These are phyloP conservation scores for Saussurea involucrata DNA, from an alignment of 129 eudicot species.

Conservation along the genomic window DNA sequence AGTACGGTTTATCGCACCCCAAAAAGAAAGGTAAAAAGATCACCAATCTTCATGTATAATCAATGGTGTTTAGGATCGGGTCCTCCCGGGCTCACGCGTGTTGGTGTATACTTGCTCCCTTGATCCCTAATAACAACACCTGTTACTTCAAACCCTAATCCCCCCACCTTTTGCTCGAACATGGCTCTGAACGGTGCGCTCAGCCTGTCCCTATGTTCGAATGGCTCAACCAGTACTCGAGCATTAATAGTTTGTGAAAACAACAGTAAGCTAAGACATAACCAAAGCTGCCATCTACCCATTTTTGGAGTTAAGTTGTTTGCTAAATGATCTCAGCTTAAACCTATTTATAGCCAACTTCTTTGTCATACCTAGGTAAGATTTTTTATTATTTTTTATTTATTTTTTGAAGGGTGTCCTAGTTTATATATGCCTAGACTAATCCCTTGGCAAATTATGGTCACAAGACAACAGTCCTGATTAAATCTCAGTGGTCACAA, in stretches of 20 bases:
- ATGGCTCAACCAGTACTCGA: slow-evolving; percentile 8
- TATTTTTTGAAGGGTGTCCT: no score
- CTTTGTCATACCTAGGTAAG: no score
- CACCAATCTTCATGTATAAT: background rate
- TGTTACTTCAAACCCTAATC: slow-evolving; percentile 1
- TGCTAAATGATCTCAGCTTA: slow-evolving; percentile 10
- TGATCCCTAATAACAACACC: slow-evolving; percentile 3
- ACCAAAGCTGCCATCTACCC: slow-evolving; percentile 17
- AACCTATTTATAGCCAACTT: slow-evolving; percentile 32
- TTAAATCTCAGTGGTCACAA: no score
- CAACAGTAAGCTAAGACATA: slow-evolving; percentile 16
- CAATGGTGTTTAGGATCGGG: slow-evolving; percentile 36
- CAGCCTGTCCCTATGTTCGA: slow-evolving; percentile 12
- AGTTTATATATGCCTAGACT: no score
- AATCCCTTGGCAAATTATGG: no score
- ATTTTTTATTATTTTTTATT: no score
- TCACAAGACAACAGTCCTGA: no score
- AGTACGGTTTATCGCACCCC: background rate
- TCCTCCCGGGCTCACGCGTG: slow-evolving; percentile 34
- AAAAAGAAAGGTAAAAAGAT: background rate
- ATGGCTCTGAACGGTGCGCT: slow-evolving; percentile 26
- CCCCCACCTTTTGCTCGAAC: slow-evolving; percentile 14
- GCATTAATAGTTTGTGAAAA: slow-evolving; percentile 16
- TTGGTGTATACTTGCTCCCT: slow-evolving; percentile 7
- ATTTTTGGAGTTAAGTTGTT: slow-evolving; percentile 18